Evolutionary conservation across 495 filamentous ascomycete genomes (phyloP).

Genomic region (Hapsidospora chrysogenum): DNA sequence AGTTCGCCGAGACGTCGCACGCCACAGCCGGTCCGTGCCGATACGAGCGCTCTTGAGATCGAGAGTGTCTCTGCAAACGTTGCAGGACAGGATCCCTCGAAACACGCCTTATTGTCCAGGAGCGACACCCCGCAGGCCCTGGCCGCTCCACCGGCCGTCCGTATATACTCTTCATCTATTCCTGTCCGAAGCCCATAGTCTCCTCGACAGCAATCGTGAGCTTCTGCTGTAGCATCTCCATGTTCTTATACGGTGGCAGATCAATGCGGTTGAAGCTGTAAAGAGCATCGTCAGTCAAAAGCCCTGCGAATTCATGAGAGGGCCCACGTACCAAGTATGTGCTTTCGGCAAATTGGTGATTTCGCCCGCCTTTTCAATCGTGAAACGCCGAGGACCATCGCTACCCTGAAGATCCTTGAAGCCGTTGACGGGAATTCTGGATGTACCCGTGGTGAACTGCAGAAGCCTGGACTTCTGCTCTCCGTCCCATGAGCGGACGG

Average conservation of each 20-base stretch:
- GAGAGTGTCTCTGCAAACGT: no score
- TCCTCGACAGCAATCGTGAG: constrained; percentile 95
- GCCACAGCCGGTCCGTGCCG: no score
- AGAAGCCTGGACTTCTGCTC: constrained; percentile 94
- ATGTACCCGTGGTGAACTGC: constrained; percentile 95
- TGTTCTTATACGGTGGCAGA: constrained; percentile 79
- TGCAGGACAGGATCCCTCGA: no score
- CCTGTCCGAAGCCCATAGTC: constrained; percentile 97
- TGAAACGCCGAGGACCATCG: constrained; percentile 88
- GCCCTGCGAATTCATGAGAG: not conserved
- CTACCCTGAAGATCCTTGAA: constrained; percentile 99
- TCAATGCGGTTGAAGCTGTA: constrained; percentile 92
- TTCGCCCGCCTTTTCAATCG: constrained; percentile 94
- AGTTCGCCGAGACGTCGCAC: no score
- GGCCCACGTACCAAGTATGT: constrained; percentile 75
- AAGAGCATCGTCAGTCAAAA: constrained; percentile 16
- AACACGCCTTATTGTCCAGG: no score
- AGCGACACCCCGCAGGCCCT: constrained; percentile 3
- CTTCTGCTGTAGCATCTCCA: constrained; percentile 73
- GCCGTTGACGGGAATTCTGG: constrained; percentile 95
- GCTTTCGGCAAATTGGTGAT: constrained; percentile 81
- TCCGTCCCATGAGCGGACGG: constrained; percentile 85
- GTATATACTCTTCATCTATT: no score
- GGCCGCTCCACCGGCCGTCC: no score
- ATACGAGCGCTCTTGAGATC: no score